These are phyloP conservation scores for Meyerozyma athensensis DNA, from an alignment of 1,139 yeast genomes.

Conservation along the genomic window DNA sequence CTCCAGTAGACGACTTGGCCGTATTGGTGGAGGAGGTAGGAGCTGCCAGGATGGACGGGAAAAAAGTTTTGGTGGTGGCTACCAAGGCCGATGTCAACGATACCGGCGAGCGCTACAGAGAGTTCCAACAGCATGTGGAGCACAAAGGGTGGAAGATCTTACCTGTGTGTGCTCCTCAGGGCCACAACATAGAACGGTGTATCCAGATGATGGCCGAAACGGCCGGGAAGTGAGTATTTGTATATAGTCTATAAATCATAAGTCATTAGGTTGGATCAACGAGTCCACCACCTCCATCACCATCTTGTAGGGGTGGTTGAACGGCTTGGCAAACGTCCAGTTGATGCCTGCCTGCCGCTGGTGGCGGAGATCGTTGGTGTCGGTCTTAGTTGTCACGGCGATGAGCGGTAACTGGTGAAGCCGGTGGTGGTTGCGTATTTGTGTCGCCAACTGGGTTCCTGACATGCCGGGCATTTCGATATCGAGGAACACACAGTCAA, in stretches of 20 bases:
- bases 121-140: slow-evolving; percentile 40
- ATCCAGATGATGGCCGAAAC: slow-evolving; percentile 67
- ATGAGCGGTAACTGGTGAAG: slow-evolving; percentile 28
- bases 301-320: slow-evolving; percentile 21
- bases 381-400: slow-evolving; percentile 39
- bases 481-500: slow-evolving; percentile 38
- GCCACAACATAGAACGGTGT: slow-evolving; percentile 68
- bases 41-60: slow-evolving; percentile 47
- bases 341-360: slow-evolving; percentile 37
- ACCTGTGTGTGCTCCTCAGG: slow-evolving; percentile 78
- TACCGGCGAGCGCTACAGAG: slow-evolving; percentile 40
- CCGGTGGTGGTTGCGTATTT: slow-evolving; percentile 19
- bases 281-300: slow-evolving; percentile 16
- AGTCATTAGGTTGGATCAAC: slow-evolving; percentile 5
- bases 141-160: slow-evolving; percentile 57
- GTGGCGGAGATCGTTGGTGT: slow-evolving; percentile 23
- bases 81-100: slow-evolving; percentile 82
- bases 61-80: slow-evolving; percentile 71
- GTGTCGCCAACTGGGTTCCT: slow-evolving; percentile 36
- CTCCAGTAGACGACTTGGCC: slow-evolving; percentile 63
- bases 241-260: slow-evolving; percentile 3
- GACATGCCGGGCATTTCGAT: slow-evolving; percentile 45
- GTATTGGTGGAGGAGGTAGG: slow-evolving; percentile 70
- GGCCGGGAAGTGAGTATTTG: slow-evolving; percentile 20
- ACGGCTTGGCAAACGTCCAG: slow-evolving; percentile 39